These are phyloP conservation scores for Rhodotorula kratochvilovae DNA, from an alignment of 768 basidiomycete genomes.

Conservation along the genomic window DNA sequence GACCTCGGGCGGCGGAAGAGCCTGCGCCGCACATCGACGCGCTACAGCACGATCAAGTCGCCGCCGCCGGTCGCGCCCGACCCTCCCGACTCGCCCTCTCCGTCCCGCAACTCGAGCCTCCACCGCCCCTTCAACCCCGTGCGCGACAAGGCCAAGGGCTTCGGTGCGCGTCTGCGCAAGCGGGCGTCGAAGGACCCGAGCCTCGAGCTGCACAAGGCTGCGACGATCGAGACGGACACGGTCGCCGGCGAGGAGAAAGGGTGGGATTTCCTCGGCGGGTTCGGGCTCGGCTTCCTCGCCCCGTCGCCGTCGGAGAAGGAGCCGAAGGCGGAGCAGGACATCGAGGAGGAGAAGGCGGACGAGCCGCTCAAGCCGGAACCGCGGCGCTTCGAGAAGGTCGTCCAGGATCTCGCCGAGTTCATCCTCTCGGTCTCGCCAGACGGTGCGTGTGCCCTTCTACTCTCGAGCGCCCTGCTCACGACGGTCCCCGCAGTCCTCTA, in stretches of 20 bases:
- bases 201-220: neutral
- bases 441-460: slow-evolving; percentile 1
- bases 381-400: slow-evolving; percentile 37
- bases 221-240: neutral
- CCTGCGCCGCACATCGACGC: neutral
- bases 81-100: neutral
- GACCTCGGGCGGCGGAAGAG: neutral
- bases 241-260: neutral
- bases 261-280: neutral
- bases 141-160: slow-evolving; percentile 4
- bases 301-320: neutral
- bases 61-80: neutral
- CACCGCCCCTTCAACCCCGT: neutral
- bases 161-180: slow-evolving; percentile 4
- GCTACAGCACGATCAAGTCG: neutral
- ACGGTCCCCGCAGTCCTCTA: slow-evolving; percentile 23
- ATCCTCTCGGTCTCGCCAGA: slow-evolving; percentile 29
- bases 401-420: slow-evolving; percentile 26
- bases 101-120: neutral
- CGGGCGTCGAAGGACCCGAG: neutral
- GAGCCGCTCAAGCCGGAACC: neutral
- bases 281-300: neutral
- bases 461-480: too few relatives aligned
- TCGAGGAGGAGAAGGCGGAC: neutral
- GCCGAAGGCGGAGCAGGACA: neutral